Percentiles rank a stretch among this genome's conserved stretches.
Conservation (phyloP, 345 rosid genomes). For the Eucalyptus grandis region DNA sequence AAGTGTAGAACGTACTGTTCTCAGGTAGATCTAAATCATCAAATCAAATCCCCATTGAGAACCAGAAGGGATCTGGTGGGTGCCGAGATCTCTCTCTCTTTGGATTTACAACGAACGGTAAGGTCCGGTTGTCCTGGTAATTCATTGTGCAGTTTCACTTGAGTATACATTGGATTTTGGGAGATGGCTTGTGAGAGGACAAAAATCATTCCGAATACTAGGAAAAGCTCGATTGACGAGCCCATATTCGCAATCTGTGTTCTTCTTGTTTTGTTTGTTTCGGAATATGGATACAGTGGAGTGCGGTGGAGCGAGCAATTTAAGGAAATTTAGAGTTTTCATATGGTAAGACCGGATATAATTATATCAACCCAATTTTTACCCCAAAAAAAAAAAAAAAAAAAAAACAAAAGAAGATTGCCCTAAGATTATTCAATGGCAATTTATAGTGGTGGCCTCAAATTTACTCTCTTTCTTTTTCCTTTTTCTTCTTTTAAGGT, state of each 20-base stretch:
- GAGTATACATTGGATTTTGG: fast-evolving
- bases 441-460: not conserved
- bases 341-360: fast-evolving
- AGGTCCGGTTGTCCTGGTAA: not conserved
- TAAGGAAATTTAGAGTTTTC: not conserved
- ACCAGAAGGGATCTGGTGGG: not conserved
- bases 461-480: not conserved
- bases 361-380: not conserved
- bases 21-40: fast-evolving
- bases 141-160: not conserved
- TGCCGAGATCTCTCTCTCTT: not conserved
- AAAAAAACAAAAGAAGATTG: not conserved
- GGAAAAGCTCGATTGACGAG: not conserved
- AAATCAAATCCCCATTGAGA: not conserved
- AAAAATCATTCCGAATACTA: not conserved
- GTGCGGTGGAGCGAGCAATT: not conserved
- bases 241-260: not conserved
- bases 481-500: not conserved
- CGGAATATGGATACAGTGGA: not conserved
- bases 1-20: not conserved
- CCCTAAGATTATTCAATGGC: not conserved
- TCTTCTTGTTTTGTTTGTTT: not conserved
- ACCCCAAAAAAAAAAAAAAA: no score
- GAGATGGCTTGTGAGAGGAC: not conserved
- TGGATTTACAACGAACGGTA: not conserved